Evolutionary conservation across 2,329 filamentous ascomycete species (phyloP).

Genomic region (Coniochaeta pulveracea): DNA sequence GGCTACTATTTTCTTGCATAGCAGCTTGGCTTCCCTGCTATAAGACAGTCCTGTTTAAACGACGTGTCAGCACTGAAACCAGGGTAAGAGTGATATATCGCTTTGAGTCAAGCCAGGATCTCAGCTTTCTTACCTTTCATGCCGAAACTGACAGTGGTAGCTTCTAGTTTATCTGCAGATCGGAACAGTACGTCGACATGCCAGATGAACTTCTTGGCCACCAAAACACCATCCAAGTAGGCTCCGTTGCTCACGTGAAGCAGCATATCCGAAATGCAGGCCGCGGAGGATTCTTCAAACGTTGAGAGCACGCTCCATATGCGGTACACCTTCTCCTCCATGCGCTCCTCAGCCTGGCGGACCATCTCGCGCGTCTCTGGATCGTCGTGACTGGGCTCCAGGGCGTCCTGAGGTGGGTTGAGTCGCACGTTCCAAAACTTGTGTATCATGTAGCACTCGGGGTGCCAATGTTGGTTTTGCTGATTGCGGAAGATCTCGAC

Average conservation of each 20-base stretch:
- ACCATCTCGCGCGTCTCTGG: conserved; percentile 61
- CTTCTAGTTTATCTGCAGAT: conserved; percentile 77
- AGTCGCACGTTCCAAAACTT: conserved; percentile 99
- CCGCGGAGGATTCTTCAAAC: conserved; percentile 94
- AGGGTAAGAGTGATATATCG: not conserved
- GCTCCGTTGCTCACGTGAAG: conserved; percentile 96
- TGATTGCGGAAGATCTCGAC: conserved; percentile 98
- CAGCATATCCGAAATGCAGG: conserved; percentile 98
- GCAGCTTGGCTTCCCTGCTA: conserved; percentile 87
- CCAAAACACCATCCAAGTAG: conserved; percentile 87
- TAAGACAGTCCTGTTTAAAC: conserved; percentile 70
- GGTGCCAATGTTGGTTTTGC: conserved; percentile 98
- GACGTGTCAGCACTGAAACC: conserved; percentile 9
- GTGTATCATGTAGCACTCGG: conserved; percentile 99
- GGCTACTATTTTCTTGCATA: conserved; percentile 99
- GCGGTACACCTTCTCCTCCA: conserved; percentile 95
- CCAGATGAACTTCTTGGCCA: conserved; percentile 91
- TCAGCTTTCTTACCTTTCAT: conserved; percentile 60
- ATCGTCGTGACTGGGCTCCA: conserved; percentile 31
- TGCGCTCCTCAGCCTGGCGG: conserved; percentile 76
- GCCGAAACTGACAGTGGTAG: conserved; percentile 53
- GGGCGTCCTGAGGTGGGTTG: conserved; percentile 44
- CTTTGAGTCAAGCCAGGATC: not conserved
- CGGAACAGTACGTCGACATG: conserved; percentile 90
- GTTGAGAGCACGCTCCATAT: conserved; percentile 97